A percentile compares a stretch with the other conserved stretches of the same genome.
These are phyloP conservation scores for Coemansia sp. DNA, from an alignment of 192 early-diverging fungal species.

Conservation along the genomic window DNA sequence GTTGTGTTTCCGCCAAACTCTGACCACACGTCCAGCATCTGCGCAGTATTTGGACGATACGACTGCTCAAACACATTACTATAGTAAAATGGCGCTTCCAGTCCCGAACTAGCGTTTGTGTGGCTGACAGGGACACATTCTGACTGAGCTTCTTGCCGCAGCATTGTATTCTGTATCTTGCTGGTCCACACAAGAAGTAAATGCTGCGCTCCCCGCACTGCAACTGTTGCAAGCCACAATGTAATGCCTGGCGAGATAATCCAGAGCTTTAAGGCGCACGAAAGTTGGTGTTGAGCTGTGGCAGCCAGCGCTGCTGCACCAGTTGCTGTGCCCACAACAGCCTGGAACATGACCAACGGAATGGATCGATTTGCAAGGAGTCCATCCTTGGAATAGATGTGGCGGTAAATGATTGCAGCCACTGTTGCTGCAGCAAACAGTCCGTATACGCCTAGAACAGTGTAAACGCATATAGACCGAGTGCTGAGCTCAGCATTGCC, in stretches of 20 bases:
- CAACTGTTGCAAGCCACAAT: constrained; percentile 25
- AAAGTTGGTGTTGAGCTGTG: constrained; percentile 18
- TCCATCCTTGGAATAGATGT: constrained; percentile 12
- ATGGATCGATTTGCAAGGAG: constrained; percentile 21
- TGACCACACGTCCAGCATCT: constrained; percentile 25
- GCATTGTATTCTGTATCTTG: neutral
- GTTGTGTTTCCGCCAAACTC: constrained; percentile 15
- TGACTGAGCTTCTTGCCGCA: neutral
- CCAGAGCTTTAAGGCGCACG: constrained; percentile 44
- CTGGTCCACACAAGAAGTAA: constrained; percentile 8
- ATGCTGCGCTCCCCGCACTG: constrained; percentile 29
- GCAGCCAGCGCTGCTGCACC: constrained; percentile 22
- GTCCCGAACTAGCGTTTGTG: neutral
- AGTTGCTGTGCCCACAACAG: constrained; percentile 9
- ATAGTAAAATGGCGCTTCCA: constrained; percentile 3
- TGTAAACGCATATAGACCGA: constrained; percentile 15
- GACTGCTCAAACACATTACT: neutral
- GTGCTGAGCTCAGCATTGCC: constrained; percentile 5
- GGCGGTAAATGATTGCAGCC: constrained; percentile 18
- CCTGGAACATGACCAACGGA: constrained; percentile 25
- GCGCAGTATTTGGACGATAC: constrained; percentile 15
- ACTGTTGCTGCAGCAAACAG: constrained; percentile 20
- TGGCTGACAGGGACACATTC: neutral
- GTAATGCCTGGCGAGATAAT: constrained; percentile 27
- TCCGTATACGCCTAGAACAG: constrained; percentile 23